Evolutionary conservation across 2,329 filamentous ascomycete species (phyloP), one percentile per base, ranked within the genome.

Genomic region (Tricladium varicosporioides): DNA sequence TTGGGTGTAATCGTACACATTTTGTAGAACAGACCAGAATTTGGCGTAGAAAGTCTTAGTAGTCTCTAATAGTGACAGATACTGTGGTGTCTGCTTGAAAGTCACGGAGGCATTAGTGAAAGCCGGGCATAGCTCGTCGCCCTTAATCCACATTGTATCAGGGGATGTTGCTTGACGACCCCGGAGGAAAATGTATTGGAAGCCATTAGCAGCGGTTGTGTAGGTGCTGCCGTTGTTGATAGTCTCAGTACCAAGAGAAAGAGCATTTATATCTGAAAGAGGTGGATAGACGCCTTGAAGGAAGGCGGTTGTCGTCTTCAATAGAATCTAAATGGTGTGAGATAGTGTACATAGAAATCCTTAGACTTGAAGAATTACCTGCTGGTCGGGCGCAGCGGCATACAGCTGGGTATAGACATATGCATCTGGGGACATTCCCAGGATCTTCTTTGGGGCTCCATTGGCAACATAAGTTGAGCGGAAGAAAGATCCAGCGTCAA

Each of bases 271-370:
- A 87, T 82, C 18, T 74, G 76, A 68, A 87, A 82, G 52, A 1
- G 91, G 90, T 5, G 92, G 92, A 70, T 96, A 96, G n/a, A 96
- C 78, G 31, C 85, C 90, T 74, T 96, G 92, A 36, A 92, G 74
- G 76, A 95, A 96, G 43, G 83, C 87, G 49, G 82, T 79, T 58
- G 89, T 90, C 2, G 89, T 92, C 74, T 83, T 88, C 71, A 91
- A 86, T 32, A 96, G 80, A 19, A 95, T 89, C 48, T 54, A 32
- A 18, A 16, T n/a, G 7, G 15, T n/a, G 22, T 44, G 10, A 31
- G 5, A 43, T 15, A 15, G 16, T 15, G 44, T 11, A 16, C 32
- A 27, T 7, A 27, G 3, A 27, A 27, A 36, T 16, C 47, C 5
- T 43, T 14, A n/a, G 5, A 42, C 10, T 55, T 36, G 27, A 8